Percentiles rank a stretch among this genome's conserved stretches.
Evolutionary conservation across 2,329 filamentous ascomycete genomes (phyloP).

Genomic region (Phialophora chinensis): DNA sequence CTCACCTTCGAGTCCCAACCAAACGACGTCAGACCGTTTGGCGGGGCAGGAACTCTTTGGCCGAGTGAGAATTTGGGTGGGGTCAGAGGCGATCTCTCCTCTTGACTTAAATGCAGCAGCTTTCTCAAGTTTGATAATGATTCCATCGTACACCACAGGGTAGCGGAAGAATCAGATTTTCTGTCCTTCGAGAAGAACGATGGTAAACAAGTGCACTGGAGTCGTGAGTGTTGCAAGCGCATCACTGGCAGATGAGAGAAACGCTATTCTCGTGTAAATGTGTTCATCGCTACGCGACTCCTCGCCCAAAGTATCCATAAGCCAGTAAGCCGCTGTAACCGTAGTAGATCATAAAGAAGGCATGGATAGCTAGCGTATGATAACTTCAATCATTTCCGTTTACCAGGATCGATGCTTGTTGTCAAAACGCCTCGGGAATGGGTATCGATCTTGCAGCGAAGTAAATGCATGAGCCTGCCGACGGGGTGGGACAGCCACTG

Average conservation of each 20-base stretch:
- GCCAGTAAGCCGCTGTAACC: background rate
- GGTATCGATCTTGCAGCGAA: background rate
- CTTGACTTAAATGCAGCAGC: background rate
- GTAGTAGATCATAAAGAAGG: background rate
- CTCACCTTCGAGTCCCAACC: conserved; percentile 4
- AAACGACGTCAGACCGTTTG: conserved; percentile 17
- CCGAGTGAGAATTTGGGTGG: background rate
- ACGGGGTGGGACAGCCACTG: background rate
- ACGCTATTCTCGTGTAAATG: background rate
- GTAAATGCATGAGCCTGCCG: background rate
- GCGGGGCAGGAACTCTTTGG: conserved; percentile 6
- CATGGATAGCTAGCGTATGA: background rate
- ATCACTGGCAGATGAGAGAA: background rate
- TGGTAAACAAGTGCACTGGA: background rate
- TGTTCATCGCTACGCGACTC: background rate
- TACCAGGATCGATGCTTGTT: background rate
- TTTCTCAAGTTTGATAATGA: background rate
- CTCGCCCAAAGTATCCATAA: background rate
- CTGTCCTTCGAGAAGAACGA: background rate
- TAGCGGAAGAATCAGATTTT: background rate
- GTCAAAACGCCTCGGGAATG: background rate
- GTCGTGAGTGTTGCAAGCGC: background rate
- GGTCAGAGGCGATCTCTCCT: background rate
- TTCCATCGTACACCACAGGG: background rate
- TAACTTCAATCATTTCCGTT: background rate